Evolutionary conservation across 2,329 filamentous ascomycete species (phyloP).

Genomic region (Diaporthe destruens): DNA sequence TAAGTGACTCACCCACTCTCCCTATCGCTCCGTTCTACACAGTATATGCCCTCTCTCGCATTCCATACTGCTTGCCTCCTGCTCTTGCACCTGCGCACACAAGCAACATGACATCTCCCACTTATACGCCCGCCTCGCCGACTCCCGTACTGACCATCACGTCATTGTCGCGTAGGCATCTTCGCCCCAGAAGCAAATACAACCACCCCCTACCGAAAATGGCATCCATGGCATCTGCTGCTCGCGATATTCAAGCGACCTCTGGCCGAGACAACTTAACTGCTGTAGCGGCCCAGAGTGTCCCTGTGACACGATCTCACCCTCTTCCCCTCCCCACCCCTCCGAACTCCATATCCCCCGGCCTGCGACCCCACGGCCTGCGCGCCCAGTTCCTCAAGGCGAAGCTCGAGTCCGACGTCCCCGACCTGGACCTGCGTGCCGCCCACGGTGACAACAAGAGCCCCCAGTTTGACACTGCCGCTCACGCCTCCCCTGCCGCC

Average conservation of each 20-base stretch:
- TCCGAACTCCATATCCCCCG: conserved; percentile 94
- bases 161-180: conserved; percentile 49
- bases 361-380: conserved; percentile 83
- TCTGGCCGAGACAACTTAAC: conserved; percentile 77
- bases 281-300: conserved; percentile 77
- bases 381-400: conserved; percentile 75
- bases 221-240: conserved; percentile 75
- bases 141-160: conserved; percentile 38
- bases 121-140: conserved; percentile 22
- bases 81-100: conserved; percentile 41
- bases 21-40: neutral
- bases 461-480: conserved; percentile 46
- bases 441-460: conserved; percentile 60
- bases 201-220: conserved; percentile 58
- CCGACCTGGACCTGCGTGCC: conserved; percentile 88
- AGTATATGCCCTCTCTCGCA: conserved; percentile 20
- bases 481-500: conserved; percentile 54
- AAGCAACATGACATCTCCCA: conserved; percentile 43
- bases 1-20: conserved; percentile 51
- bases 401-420: conserved; percentile 77
- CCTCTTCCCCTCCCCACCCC: conserved; percentile 88
- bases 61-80: neutral
- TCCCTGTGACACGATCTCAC: conserved; percentile 72
- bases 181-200: conserved; percentile 52
- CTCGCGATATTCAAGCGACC: conserved; percentile 75